These are phyloP conservation scores for Fusarium austroafricanum DNA, from an alignment of 2,329 filamentous ascomycete species.

Conservation along the genomic window DNA sequence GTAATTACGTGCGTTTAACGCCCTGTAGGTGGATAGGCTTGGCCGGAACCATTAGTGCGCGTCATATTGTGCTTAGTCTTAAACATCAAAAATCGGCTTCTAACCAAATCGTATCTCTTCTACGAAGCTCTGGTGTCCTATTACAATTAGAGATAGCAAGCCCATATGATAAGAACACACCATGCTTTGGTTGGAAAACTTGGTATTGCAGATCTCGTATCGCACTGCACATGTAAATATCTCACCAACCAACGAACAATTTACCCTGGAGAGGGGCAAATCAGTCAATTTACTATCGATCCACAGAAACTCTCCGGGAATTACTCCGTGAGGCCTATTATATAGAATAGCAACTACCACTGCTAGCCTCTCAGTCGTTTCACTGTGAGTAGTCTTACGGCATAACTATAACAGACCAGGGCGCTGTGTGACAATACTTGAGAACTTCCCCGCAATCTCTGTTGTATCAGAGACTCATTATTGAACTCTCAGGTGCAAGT, in stretches of 20 bases:
- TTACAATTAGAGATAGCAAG: neutral
- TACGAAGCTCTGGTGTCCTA: neutral
- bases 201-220: constrained; percentile 10
- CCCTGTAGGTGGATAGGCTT: too few species aligned
- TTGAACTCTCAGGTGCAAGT: neutral
- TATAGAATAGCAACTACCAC: constrained; percentile 23
- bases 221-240: constrained; percentile 2
- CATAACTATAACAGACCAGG: constrained; percentile 2
- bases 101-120: neutral
- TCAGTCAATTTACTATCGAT: constrained; percentile 24
- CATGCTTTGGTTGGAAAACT: neutral
- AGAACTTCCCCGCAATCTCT: constrained; percentile 18
- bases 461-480: constrained; percentile 12
- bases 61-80: neutral
- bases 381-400: neutral
- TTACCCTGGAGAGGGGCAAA: constrained; percentile 35
- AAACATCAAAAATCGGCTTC: neutral
- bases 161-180: neutral
- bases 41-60: too few species aligned
- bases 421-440: constrained; percentile 1
- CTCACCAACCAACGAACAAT: constrained; percentile 21
- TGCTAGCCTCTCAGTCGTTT: constrained; percentile 4
- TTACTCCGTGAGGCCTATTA: constrained; percentile 45
- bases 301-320: constrained; percentile 44
- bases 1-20: too few species aligned